Base-by-base conservation (phyloP, 2,329 filamentous ascomycete genomes). In the Trichoderma endophyticum region DNA sequence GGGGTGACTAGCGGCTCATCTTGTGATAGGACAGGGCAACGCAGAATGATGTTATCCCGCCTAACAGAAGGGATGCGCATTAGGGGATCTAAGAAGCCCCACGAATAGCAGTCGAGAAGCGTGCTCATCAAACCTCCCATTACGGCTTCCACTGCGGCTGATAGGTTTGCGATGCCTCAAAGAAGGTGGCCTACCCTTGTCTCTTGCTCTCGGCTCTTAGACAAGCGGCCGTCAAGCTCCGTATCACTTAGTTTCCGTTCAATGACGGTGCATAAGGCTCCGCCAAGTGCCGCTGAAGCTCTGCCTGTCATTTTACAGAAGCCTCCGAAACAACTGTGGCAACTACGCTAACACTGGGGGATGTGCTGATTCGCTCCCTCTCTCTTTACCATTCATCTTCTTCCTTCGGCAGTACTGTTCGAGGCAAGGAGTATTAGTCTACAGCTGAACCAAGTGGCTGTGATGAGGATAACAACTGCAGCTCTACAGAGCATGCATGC, bases 251-350 rank as follows among this genome's bases (percentile, higher is more conserved):
- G 32, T 72, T 36, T 68, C 26, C 24, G n/a, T 61, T 18, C 28
- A 28, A 24, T 24, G 43, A 36, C 34, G 66, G n/a, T 56, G 30
- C 56, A 71, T 56, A 62, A 11, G n/a, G 24, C 28, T 39, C 39
- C 39, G 30, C 21, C 21, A 28, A 43, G 18, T 43, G 34, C 51
- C 21, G 18, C 18, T 28, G 59, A 71, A 59, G 43, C 28, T 59
- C 69, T 51, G 43, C 43, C 43, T 64, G 34, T 66, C 69, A 66
- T 21, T 36, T 63, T 2, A 26, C 14, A 66, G 51, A 51, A 51
- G 51, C 34, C 54, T 26, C 24, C 28, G 36, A 69, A 59, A 69
- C 43, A 59, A 48, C 7, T 56, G 70, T 72, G 63, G 63, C 59
- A 64, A 57, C 57, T 30, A 48, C 43, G 66, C 34, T 70, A 51